Conservation (phyloP, 2,329 filamentous ascomycete genomes). For the Nothopassalora personata region DNA sequence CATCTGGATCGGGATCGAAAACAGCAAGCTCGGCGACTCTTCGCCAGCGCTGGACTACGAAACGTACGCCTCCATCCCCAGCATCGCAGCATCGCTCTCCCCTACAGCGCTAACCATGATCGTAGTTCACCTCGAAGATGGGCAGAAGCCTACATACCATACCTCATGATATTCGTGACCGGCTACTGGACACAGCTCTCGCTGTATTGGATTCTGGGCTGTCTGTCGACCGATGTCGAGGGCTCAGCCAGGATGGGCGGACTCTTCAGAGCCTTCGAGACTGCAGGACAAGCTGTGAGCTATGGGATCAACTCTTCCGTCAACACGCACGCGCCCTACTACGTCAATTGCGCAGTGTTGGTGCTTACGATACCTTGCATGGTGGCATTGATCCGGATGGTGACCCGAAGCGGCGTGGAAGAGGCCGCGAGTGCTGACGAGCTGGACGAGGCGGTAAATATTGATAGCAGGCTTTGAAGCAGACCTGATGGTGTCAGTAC, state of each 20-base stretch:
- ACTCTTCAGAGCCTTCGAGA: slow-evolving; percentile 34
- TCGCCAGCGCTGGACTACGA: slow-evolving; percentile 15
- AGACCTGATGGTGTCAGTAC: background rate
- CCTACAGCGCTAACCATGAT: background rate
- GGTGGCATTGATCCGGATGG: slow-evolving; percentile 16
- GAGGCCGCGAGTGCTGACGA: background rate
- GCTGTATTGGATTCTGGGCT: slow-evolving; percentile 38
- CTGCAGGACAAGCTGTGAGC: slow-evolving; percentile 42
- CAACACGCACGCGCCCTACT: slow-evolving; percentile 11
- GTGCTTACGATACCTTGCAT: slow-evolving; percentile 18
- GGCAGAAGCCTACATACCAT: slow-evolving; percentile 21
- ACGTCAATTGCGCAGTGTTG: slow-evolving; percentile 17
- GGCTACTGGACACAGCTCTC: slow-evolving; percentile 23
- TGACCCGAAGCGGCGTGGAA: slow-evolving; percentile 6
- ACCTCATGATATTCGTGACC: slow-evolving; percentile 23
- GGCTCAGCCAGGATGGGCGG: slow-evolving; percentile 30
- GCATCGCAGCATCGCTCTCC: background rate
- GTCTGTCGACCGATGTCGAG: slow-evolving; percentile 34
- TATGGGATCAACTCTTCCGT: slow-evolving; percentile 22
- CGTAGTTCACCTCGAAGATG: slow-evolving; percentile 12
- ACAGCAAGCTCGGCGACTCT: slow-evolving; percentile 7
- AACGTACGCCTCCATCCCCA: background rate
- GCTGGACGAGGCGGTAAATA: background rate
- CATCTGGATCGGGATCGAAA: slow-evolving; percentile 30
- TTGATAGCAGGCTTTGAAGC: background rate